Conservation (phyloP, 352 stramenopile genomes). For the Blastocystis sp. region DNA sequence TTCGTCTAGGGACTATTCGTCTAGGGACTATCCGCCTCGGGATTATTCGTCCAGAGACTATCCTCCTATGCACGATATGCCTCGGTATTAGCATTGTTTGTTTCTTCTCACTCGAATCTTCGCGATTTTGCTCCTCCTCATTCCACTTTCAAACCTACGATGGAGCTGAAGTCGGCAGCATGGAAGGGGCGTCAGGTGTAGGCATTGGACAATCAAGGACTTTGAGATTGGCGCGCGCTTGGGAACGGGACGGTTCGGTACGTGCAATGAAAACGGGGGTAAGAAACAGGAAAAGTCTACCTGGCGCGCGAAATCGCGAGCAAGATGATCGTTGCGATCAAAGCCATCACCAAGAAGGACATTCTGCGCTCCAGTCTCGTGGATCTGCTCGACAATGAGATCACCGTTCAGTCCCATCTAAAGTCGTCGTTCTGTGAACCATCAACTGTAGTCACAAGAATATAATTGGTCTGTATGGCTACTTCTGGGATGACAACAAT, state of each 20-base stretch:
- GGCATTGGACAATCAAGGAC: conserved; percentile 59
- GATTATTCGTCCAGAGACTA: not conserved
- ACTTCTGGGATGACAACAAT: conserved; percentile 51
- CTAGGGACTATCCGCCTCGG: too few species aligned
- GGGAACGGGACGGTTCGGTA: conserved; percentile 52
- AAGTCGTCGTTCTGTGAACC: not conserved
- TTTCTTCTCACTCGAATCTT: not conserved
- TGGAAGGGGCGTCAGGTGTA: not conserved
- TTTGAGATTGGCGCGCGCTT: conserved; percentile 58
- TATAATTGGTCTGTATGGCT: conserved; percentile 51
- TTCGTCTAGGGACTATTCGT: too few species aligned
- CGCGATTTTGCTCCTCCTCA: too few species aligned
- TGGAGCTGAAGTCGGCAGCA: not conserved
- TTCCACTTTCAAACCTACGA: not conserved
- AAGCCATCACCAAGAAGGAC: conserved; percentile 34
- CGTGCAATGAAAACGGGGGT: not conserved
- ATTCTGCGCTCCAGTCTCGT: conserved; percentile 6
- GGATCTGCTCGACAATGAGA: conserved; percentile 62
- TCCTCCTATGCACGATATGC: not conserved
- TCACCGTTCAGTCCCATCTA: conserved; percentile 53
- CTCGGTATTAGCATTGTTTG: not conserved
- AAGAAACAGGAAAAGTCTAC: conserved; percentile 48
- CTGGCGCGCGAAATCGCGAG: conserved; percentile 20
- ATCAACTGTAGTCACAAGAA: conserved; percentile 30
- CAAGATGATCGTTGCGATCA: conserved; percentile 60